Evolutionary conservation across 2,329 filamentous ascomycete species (phyloP), one percentile per base, ranked within the genome.

Genomic region (Penicillium nordicum): DNA sequence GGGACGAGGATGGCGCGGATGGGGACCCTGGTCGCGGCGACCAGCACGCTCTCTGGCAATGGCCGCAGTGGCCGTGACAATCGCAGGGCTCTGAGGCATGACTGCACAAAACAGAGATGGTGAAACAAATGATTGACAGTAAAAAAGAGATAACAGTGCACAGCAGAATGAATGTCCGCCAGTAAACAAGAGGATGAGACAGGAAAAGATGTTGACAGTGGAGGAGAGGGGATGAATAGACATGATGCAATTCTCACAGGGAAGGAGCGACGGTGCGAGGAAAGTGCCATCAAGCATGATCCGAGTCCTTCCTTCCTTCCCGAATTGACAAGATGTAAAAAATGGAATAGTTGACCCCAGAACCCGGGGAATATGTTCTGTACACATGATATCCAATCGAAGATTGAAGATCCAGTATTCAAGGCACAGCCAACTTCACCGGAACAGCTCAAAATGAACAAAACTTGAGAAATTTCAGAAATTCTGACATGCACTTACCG

Each of bases 401-500:
- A 8, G 30, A 40, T 49, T 3, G 25, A 40, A 27, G n/a, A 38
- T 38, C 21, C n/a, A 29, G n/a, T 11, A 30, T 40, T 45, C 29
- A 45, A 32, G 12, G 18, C 12, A 45, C 32, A 45, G 16, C 25
- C 12, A 50, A 37, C 16, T 21, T 36, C 29, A 25, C 16, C 18
- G 1, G 29, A 9, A 6, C 11, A 23, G n/a, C 23, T 8, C 11
- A 23, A 29, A 37, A 45, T 0, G 8, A 36, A 49, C 10, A 44
- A 51, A 18, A 27, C 1, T 12, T n/a, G 21, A 5, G 1, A 4
- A 7, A 12, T 25, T n/a, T 36, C 14, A 50, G 32, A 53, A 41
- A 60, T 11, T 41, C 38, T 40, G 27, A 29, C 37, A 27, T 36
- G 23, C 10, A 63, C 69, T 72, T 74, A 83, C 81, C 69, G 61